A percentile compares a stretch with the other conserved stretches of the same genome.
Conservation (phyloP, 768 basidiomycete genomes). For the Jaapia argillacea region DNA sequence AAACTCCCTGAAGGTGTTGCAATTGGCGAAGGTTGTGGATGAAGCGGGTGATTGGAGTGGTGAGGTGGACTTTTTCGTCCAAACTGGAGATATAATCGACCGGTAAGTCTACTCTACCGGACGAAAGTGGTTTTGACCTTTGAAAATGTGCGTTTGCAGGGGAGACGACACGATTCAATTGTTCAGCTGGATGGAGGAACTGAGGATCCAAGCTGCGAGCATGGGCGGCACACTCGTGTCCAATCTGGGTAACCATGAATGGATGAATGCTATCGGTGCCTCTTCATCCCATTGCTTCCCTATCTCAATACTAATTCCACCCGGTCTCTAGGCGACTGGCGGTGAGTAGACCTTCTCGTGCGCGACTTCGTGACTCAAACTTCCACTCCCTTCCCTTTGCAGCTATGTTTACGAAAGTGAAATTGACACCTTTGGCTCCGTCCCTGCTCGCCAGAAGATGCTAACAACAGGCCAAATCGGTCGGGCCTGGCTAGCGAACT, state of each 20-base stretch:
- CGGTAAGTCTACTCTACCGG: slow-evolving; percentile 34
- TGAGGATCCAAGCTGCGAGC: slow-evolving; percentile 64
- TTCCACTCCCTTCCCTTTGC: slow-evolving; percentile 2
- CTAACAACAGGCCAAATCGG: slow-evolving; percentile 72
- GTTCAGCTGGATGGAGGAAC: slow-evolving; percentile 74
- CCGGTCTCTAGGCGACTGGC: slow-evolving; percentile 64
- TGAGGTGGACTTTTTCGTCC: slow-evolving; percentile 77
- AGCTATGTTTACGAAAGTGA: slow-evolving; percentile 84
- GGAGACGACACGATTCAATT: slow-evolving; percentile 86
- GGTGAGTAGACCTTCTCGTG: slow-evolving; percentile 29
- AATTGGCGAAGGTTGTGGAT: slow-evolving; percentile 73
- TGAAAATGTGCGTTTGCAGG: slow-evolving; percentile 26
- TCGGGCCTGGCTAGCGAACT: slow-evolving; percentile 77
- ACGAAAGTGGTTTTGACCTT: neutral
- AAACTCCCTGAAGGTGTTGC: slow-evolving; percentile 72
- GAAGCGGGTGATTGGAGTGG: slow-evolving; percentile 72
- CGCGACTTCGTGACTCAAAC: neutral
- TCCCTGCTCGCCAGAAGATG: slow-evolving; percentile 61
- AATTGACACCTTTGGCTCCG: slow-evolving; percentile 71
- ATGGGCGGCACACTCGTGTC: slow-evolving; percentile 67
- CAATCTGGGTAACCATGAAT: slow-evolving; percentile 91
- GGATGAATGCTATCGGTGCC: slow-evolving; percentile 83
- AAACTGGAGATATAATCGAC: slow-evolving; percentile 95
- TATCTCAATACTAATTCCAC: slow-evolving; percentile 5
- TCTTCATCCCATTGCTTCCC: slow-evolving; percentile 3